phyloP scores from a whole-genome alignment of 257 asterid species.

The Solanum appendiculatum region DNA sequence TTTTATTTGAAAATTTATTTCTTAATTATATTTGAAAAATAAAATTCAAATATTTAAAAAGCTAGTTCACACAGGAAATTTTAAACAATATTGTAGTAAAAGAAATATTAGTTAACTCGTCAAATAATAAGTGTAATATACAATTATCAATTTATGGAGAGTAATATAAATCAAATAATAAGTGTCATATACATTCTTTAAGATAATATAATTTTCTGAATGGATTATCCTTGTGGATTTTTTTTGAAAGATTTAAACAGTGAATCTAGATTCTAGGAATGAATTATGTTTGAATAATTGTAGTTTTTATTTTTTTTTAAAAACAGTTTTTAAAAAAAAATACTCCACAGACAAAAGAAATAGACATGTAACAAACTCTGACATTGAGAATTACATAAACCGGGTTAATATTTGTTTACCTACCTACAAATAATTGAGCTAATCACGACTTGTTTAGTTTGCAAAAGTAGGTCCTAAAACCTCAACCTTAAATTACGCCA shows the following conservation, averaged over 20 bases:
- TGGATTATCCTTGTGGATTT: not conserved
- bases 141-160: not conserved
- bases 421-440: not conserved
- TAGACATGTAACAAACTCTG: not conserved
- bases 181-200: not conserved
- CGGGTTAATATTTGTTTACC: not conserved
- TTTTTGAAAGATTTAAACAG: not conserved
- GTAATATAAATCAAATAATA: not conserved
- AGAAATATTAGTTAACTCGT: not conserved
- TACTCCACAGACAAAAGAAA: not conserved
- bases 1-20: not conserved
- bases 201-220: no score
- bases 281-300: not conserved
- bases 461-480: not conserved
- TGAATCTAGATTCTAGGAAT: not conserved
- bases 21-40: not conserved
- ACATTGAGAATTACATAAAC: not conserved
- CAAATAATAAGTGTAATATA: not conserved
- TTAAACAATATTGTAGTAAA: not conserved
- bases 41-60: not conserved
- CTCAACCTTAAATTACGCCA: not conserved
- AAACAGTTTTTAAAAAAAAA: not conserved
- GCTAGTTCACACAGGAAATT: not conserved
- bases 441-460: not conserved
- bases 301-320: not conserved